These are phyloP conservation scores for Sorghum bicolor DNA, from an alignment of 176 grass and related monocot genomes.

Conservation along the genomic window Sorghum_bicolor_NCBIv3 NC_012872.2:1084001-1084500, in stretches of 20 bases:
- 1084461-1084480: neutral
- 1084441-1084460: neutral
- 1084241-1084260: neutral
- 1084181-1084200: conserved; percentile 61
- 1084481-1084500: neutral
- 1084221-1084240: conserved; percentile 47
- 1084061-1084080: neutral
- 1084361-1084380: conserved; percentile 36
- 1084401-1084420: neutral
- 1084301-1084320: conserved; percentile 25
- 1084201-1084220: conserved; percentile 51
- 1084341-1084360: conserved; percentile 6
- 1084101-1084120: neutral
- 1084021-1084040: conserved; percentile 33
- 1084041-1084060: neutral
- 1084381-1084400: conserved; percentile 37
- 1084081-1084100: neutral
- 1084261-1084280: conserved; percentile 29
- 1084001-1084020: neutral
- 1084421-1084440: neutral
- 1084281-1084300: conserved; percentile 32
- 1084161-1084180: conserved; percentile 50
- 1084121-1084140: neutral
- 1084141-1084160: neutral
- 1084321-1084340: conserved; percentile 7